Conservation (phyloP, 495 filamentous ascomycete species). For the Parathielavia appendiculata region DNA sequence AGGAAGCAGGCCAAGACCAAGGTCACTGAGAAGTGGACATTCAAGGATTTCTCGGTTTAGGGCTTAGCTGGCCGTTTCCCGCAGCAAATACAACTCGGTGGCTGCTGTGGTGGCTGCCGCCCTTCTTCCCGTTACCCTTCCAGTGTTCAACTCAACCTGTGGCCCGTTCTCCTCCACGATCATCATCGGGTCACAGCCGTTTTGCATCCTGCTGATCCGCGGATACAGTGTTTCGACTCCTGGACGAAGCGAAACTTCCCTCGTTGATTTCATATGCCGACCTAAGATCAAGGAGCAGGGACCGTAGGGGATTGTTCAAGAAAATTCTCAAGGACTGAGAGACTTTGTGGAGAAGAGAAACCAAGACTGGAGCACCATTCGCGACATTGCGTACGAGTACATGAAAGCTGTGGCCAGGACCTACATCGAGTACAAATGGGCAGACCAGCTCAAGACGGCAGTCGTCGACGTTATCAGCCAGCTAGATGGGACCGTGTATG, state of each 20-base stretch:
- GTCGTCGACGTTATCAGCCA: constrained; percentile 62
- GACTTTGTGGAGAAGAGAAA: constrained; percentile 53
- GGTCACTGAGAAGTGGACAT: constrained; percentile 89
- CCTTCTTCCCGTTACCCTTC: no score
- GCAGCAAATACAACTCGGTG: constrained; percentile 15
- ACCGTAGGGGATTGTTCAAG: no score
- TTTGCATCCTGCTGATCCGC: no score
- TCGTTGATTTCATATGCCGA: no score
- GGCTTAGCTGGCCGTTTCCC: neutral
- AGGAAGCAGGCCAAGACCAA: constrained; percentile 71
- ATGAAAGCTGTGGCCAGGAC: constrained; percentile 53
- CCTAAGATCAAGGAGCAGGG: no score
- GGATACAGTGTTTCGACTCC: no score
- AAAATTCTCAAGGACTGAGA: constrained; percentile 52
- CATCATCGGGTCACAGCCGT: no score
- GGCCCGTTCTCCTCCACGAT: no score
- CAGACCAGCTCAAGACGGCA: constrained; percentile 63
- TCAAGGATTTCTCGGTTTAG: constrained; percentile 72
- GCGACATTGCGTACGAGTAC: constrained; percentile 63
- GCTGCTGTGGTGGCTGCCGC: neutral
- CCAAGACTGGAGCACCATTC: constrained; percentile 50
- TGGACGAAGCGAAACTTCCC: no score
- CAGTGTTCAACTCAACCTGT: no score
- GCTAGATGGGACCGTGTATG: constrained; percentile 64
- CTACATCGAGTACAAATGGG: constrained; percentile 65